Conservation (phyloP, 2,329 filamentous ascomycete genomes). For the Xylaria polymorpha region DNA sequence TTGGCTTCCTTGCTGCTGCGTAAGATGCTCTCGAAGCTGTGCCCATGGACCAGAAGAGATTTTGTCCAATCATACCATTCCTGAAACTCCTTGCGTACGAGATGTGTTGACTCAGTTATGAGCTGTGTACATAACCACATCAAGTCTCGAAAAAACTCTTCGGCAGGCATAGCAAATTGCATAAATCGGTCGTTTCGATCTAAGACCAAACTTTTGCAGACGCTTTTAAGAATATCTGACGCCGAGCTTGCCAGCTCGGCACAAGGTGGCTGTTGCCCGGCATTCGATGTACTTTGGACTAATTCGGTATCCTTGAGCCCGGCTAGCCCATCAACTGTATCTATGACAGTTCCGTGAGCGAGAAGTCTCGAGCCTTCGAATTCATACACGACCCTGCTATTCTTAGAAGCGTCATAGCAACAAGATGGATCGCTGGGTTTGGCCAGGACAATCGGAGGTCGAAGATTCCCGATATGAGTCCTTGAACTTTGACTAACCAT, state of each 20-base stretch:
- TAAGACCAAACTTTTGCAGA: slow-evolving; percentile 13
- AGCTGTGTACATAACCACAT: slow-evolving; percentile 9
- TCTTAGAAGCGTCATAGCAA: not conserved
- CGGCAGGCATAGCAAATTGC: slow-evolving; percentile 1
- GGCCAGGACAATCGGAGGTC: not conserved
- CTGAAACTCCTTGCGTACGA: slow-evolving; percentile 2
- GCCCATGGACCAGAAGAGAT: not conserved
- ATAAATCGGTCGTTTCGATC: slow-evolving; percentile 15
- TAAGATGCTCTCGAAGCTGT: slow-evolving; percentile 16
- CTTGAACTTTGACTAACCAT: slow-evolving; percentile 16
- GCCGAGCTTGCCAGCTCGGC: not conserved
- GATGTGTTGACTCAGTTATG: not conserved
- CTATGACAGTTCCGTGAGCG: not conserved
- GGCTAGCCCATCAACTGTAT: not conserved
- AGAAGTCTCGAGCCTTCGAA: slow-evolving; percentile 6
- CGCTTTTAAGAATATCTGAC: not conserved
- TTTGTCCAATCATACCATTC: slow-evolving; percentile 3
- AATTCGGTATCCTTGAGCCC: not conserved
- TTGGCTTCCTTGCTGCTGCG: not conserved
- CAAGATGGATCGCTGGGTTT: not conserved
- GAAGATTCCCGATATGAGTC: slow-evolving; percentile 17
- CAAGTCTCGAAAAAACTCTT: slow-evolving; percentile 16
- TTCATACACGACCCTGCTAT: not conserved
- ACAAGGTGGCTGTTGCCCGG: not conserved
- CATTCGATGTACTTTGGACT: not conserved